phyloP scores from a whole-genome alignment of 805 yeast species.

The Candida montana region DNA sequence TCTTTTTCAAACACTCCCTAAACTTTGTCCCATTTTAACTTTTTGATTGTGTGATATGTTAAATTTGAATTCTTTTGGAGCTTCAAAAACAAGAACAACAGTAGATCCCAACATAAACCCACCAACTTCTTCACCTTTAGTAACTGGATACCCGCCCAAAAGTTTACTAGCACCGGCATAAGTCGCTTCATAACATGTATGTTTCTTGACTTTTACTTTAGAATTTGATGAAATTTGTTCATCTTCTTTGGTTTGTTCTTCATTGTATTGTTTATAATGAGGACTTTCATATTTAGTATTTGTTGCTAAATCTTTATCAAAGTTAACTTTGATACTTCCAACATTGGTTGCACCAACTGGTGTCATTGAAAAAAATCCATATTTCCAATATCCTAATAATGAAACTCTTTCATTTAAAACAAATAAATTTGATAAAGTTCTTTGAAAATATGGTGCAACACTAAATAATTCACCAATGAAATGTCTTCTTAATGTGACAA shows the following conservation, averaged over 20 bases:
- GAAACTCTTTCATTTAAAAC: constrained; percentile 95
- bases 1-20: constrained; percentile 55
- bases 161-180: constrained; percentile 72
- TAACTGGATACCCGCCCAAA: constrained; percentile 81
- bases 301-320: constrained; percentile 85
- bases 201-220: constrained; percentile 47
- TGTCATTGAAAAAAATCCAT: constrained; percentile 97
- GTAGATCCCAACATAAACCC: constrained; percentile 96
- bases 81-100: constrained; percentile 95
- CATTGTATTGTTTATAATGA: constrained; percentile 18
- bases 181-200: constrained; percentile 91
- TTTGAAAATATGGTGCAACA: constrained; percentile 95
- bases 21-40: constrained; percentile 78
- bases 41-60: constrained; percentile 63
- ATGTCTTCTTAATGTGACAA: constrained; percentile 86
- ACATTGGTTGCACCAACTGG: constrained; percentile 99
- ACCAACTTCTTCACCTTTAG: constrained; percentile 93
- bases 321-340: constrained; percentile 87
- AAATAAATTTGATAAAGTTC: constrained; percentile 77
- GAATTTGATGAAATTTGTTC: background rate
- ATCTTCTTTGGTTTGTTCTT: constrained; percentile 10
- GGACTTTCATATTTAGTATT: constrained; percentile 60
- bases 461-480: constrained; percentile 93
- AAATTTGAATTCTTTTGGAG: constrained; percentile 77
- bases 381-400: constrained; percentile 88